phyloP scores from a whole-genome alignment of 2,329 filamentous ascomycete species.

The Ampelomyces quisqualis region DNA sequence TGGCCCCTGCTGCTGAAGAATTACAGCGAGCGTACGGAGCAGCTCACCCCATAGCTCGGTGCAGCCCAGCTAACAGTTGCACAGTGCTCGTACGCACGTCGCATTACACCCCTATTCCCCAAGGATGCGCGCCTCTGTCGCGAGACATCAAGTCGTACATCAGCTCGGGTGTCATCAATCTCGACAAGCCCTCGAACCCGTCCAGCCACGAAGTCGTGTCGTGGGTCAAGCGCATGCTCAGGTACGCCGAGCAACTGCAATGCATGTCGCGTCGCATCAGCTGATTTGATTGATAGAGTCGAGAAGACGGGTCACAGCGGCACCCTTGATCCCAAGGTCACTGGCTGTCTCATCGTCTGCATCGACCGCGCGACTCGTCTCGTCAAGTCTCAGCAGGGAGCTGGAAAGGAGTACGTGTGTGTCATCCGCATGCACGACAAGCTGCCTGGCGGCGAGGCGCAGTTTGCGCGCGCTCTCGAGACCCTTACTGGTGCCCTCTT shows the following conservation, averaged over 20 bases:
- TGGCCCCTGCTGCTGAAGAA: constrained; percentile 96
- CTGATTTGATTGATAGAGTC: constrained; percentile 54
- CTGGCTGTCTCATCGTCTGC: constrained; percentile 90
- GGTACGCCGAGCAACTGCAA: constrained; percentile 52
- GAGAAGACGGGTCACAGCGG: constrained; percentile 99
- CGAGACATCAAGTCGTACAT: constrained; percentile 97
- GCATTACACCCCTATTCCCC: constrained; percentile 95
- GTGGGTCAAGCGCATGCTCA: constrained; percentile 97
- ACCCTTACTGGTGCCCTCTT: constrained; percentile 95
- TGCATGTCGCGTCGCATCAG: neutral
- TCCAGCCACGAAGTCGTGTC: constrained; percentile 98
- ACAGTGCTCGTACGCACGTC: constrained; percentile 87
- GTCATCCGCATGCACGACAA: constrained; percentile 95
- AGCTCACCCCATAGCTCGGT: constrained; percentile 26
- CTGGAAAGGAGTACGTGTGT: constrained; percentile 98
- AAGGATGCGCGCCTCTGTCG: constrained; percentile 86
- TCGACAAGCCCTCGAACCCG: constrained; percentile 96
- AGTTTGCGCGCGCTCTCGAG: constrained; percentile 91
- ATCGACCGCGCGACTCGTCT: constrained; percentile 95
- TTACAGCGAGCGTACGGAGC: constrained; percentile 80
- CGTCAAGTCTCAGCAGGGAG: constrained; percentile 98
- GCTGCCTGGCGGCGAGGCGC: constrained; percentile 86
- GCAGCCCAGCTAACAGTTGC: constrained; percentile 25
- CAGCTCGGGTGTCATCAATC: constrained; percentile 96
- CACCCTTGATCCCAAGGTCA: constrained; percentile 97